Conservation (phyloP, 345 rosid species). For the Citrus mangshanensis region DNA sequence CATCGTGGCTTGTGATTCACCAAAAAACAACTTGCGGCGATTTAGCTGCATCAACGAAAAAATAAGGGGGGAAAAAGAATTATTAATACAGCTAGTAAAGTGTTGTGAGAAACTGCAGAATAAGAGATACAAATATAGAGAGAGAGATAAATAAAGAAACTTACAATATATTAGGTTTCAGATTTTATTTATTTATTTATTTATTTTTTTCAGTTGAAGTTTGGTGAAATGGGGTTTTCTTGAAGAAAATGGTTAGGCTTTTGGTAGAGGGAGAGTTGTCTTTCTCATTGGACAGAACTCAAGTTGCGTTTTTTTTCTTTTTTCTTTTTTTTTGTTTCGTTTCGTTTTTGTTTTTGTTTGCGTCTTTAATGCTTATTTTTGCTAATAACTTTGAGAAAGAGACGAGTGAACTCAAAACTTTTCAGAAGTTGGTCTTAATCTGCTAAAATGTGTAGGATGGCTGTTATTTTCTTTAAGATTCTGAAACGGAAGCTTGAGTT, state of each 20-base stretch:
- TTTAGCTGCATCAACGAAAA: constrained; percentile 33
- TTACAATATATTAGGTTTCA: constrained; percentile 2
- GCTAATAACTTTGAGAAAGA: constrained; percentile 30
- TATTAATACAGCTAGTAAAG: constrained; percentile 22
- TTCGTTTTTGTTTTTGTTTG: too few species aligned
- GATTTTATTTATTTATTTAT: not conserved
- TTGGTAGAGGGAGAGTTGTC: constrained; percentile 53
- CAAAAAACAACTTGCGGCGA: constrained; percentile 36
- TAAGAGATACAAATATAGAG: not conserved
- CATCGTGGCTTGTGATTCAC: constrained; percentile 61
- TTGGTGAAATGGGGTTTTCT: constrained; percentile 71
- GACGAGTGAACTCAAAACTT: constrained; percentile 39
- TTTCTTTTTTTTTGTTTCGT: not conserved
- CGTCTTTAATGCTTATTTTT: too few species aligned
- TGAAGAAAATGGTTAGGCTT: constrained; percentile 41
- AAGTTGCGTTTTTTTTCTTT: not conserved
- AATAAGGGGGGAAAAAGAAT: constrained; percentile 12
- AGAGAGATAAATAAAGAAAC: constrained; percentile 1
- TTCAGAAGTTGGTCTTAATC: constrained; percentile 30
- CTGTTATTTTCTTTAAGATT: not conserved
- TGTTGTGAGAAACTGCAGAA: constrained; percentile 21
- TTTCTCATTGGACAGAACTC: constrained; percentile 17
- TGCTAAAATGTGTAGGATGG: not conserved
- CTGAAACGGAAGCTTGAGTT: constrained; percentile 17
- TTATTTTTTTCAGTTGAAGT: constrained; percentile 35